Conservation (phyloP, 2,329 filamentous ascomycete species). For the Alternaria novae-zelandiae region DNA sequence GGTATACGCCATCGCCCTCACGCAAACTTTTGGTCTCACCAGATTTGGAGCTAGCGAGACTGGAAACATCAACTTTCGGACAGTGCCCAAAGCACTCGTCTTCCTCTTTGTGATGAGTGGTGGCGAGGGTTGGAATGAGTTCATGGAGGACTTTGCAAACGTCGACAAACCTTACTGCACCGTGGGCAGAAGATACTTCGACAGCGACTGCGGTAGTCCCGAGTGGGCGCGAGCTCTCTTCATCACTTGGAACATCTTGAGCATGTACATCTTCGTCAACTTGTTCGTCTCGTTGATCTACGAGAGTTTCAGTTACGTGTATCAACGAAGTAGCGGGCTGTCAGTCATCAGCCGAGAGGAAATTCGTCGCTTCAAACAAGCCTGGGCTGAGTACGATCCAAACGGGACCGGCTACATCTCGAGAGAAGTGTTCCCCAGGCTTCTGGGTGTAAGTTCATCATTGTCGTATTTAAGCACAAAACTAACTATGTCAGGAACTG, state of each 20-base stretch:
- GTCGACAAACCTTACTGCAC: constrained; percentile 84
- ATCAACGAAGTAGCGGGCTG: constrained; percentile 93
- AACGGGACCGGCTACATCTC: constrained; percentile 89
- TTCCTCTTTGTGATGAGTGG: constrained; percentile 91
- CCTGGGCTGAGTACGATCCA: constrained; percentile 95
- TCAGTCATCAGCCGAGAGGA: constrained; percentile 91
- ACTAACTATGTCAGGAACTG: constrained; percentile 64
- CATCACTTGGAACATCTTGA: constrained; percentile 97
- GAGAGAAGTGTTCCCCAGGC: constrained; percentile 84
- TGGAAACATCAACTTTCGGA: constrained; percentile 88
- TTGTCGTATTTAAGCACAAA: neutral
- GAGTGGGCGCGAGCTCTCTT: constrained; percentile 89
- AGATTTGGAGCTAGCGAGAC: constrained; percentile 77
- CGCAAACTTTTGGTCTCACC: constrained; percentile 93
- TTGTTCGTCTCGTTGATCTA: constrained; percentile 98
- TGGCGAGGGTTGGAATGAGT: constrained; percentile 93
- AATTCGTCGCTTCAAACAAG: constrained; percentile 95
- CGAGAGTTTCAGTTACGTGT: constrained; percentile 99
- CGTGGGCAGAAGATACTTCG: constrained; percentile 72
- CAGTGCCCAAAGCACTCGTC: constrained; percentile 91
- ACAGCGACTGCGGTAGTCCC: constrained; percentile 90
- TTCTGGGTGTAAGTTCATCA: constrained; percentile 70
- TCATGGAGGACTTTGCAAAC: constrained; percentile 94
- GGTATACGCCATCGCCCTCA: constrained; percentile 94
- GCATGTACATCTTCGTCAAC: constrained; percentile 99